These are phyloP conservation scores for Asterochloris sp. DNA, from an alignment of 139 green algal species.

Conservation along the genomic window DNA sequence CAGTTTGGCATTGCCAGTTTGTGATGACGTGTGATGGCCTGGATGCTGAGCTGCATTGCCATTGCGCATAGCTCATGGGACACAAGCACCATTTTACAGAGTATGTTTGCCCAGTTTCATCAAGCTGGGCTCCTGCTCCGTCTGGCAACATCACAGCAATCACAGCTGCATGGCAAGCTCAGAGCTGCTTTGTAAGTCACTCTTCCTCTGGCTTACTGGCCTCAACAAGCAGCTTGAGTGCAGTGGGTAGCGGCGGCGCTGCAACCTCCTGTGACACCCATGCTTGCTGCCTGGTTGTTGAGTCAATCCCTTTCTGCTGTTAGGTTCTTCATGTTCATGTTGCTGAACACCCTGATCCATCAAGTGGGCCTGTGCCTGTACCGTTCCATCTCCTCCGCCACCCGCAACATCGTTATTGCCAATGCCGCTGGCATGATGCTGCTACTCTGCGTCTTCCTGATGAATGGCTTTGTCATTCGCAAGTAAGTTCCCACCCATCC, in stretches of 20 bases:
- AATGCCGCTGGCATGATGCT: constrained; percentile 12
- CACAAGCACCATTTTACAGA: not conserved
- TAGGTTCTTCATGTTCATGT: constrained; percentile 44
- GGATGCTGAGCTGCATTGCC: not conserved
- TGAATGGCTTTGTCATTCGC: constrained; percentile 24
- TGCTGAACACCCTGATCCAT: constrained; percentile 31
- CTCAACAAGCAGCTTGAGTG: not conserved
- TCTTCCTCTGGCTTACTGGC: not conserved
- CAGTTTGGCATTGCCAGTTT: not conserved
- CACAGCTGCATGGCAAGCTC: too few relatives aligned
- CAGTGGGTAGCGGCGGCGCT: not conserved
- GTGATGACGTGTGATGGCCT: not conserved
- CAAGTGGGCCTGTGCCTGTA: constrained; percentile 11
- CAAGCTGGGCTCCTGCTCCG: too few relatives aligned
- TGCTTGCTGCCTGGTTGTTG: not conserved
- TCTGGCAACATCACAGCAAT: too few relatives aligned
- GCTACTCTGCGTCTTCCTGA: constrained; percentile 17
- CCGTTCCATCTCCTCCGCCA: constrained; percentile 1
- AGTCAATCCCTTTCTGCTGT: not conserved
- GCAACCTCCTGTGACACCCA: not conserved
- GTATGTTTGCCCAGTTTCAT: too few relatives aligned
- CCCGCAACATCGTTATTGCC: constrained; percentile 12
- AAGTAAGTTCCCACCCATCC: too few relatives aligned
- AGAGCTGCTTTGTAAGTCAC: too few relatives aligned
- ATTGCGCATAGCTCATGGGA: not conserved